phyloP scores from a whole-genome alignment of 2,329 filamentous ascomycete genomes.

The Lecanoromycetidae sp. region DNA sequence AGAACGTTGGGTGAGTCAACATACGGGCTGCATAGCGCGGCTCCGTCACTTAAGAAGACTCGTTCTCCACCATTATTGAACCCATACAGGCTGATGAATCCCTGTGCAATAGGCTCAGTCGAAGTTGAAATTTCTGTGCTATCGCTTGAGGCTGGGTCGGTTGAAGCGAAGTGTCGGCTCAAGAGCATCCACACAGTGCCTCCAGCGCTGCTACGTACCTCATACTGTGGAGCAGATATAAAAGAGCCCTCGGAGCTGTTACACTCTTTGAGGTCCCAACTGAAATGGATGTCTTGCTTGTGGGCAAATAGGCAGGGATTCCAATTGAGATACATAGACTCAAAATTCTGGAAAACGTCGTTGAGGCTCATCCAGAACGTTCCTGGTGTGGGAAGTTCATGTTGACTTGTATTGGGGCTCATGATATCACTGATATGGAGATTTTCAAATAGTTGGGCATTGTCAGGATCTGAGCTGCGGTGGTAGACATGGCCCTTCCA shows the following conservation, averaged over 20 bases:
- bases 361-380: conserved; percentile 90
- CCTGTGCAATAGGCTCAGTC: conserved; percentile 32
- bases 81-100: conserved; percentile 78
- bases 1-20: conserved; percentile 91
- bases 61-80: conserved; percentile 60
- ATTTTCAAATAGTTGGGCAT: conserved; percentile 9
- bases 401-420: conserved; percentile 10
- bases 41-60: conserved; percentile 61
- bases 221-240: conserved; percentile 51
- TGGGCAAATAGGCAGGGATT: conserved; percentile 71
- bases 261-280: conserved; percentile 53
- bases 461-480: not conserved
- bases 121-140: conserved; percentile 16
- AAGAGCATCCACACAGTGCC: conserved; percentile 73
- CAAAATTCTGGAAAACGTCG: conserved; percentile 79
- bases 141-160: conserved; percentile 42
- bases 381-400: conserved; percentile 40
- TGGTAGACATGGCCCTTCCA: conserved; percentile 13
- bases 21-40: conserved; percentile 65
- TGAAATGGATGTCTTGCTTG: conserved; percentile 81
- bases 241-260: conserved; percentile 60
- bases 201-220: conserved; percentile 39
- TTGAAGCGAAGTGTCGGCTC: conserved; percentile 70
- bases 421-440: not conserved
- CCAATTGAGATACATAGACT: conserved; percentile 96